Conservation (phyloP, 768 basidiomycete genomes). For the Lentinula aciculospora region DNA sequence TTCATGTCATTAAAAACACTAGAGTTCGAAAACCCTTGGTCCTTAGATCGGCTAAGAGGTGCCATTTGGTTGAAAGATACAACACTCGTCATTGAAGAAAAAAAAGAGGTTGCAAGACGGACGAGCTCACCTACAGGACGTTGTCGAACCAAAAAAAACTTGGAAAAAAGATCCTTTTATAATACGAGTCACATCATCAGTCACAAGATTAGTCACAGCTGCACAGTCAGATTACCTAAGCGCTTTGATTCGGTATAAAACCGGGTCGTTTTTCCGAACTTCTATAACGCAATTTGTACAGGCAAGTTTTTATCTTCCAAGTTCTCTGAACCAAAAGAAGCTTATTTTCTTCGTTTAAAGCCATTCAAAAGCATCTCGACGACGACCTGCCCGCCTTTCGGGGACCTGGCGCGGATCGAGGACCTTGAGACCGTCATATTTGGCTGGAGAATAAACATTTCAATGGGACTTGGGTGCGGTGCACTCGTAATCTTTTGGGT, state of each 20-base stretch:
- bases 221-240: not conserved
- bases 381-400: constrained; percentile 65
- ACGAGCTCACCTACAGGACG: too few species aligned
- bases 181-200: not conserved
- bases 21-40: constrained; percentile 26
- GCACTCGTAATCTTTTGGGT: constrained; percentile 34
- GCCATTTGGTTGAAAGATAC: constrained; percentile 65
- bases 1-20: constrained; percentile 77
- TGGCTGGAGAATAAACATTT: constrained; percentile 61
- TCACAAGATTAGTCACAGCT: not conserved
- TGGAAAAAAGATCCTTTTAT: too few species aligned
- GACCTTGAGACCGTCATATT: constrained; percentile 84
- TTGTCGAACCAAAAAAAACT: too few species aligned
- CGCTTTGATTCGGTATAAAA: not conserved
- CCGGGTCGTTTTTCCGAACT: not conserved
- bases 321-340: not conserved
- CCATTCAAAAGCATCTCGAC: constrained; percentile 86
- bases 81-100: constrained; percentile 73
- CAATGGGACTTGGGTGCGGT: constrained; percentile 92
- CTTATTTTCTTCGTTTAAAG: constrained; percentile 24
- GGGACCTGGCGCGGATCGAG: constrained; percentile 70
- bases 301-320: not conserved
- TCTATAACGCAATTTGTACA: not conserved
- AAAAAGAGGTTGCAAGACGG: too few species aligned
- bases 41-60: constrained; percentile 88